Conservation (phyloP, 192 early-diverging fungal species). For the Rhizophagus prolifer region DNA sequence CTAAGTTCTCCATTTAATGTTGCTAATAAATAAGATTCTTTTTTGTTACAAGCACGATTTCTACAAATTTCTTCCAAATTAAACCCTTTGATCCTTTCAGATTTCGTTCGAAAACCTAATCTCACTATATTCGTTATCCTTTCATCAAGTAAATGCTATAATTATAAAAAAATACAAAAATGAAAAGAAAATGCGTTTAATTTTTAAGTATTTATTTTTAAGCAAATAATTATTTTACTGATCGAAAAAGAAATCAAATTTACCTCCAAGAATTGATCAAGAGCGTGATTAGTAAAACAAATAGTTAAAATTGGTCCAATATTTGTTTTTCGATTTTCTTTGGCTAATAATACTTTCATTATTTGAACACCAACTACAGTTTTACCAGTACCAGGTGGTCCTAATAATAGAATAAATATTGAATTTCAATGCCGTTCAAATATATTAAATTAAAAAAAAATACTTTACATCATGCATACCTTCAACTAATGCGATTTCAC, state of each 20-base stretch:
- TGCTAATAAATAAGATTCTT: too few relatives aligned
- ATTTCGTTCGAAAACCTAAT: slow-evolving; percentile 43
- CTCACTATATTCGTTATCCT: slow-evolving; percentile 40
- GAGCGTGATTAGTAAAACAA: slow-evolving; percentile 42
- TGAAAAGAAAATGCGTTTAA: too few relatives aligned
- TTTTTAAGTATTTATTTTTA: too few relatives aligned
- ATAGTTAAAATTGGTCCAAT: slow-evolving; percentile 50
- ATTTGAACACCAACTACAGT: slow-evolving; percentile 52
- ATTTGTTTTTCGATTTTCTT: slow-evolving; percentile 30
- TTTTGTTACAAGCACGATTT: not conserved
- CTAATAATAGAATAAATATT: too few relatives aligned
- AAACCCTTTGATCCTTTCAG: slow-evolving; percentile 32
- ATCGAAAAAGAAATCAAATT: too few relatives aligned
- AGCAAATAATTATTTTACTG: too few relatives aligned
- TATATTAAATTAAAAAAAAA: too few relatives aligned
- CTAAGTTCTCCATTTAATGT: too few relatives aligned
- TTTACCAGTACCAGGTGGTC: slow-evolving; percentile 55
- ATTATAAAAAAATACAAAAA: too few relatives aligned
- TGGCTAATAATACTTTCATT: slow-evolving; percentile 40
- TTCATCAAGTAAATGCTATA: not conserved
- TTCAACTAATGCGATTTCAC: slow-evolving; percentile 56
- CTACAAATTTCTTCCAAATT: slow-evolving; percentile 5
- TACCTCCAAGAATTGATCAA: not conserved
- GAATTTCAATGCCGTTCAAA: too few relatives aligned
- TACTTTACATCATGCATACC: slow-evolving; percentile 4